phyloP scores from a whole-genome alignment of 495 filamentous ascomycete species.

The Penicillium simplicissimum region DNA sequence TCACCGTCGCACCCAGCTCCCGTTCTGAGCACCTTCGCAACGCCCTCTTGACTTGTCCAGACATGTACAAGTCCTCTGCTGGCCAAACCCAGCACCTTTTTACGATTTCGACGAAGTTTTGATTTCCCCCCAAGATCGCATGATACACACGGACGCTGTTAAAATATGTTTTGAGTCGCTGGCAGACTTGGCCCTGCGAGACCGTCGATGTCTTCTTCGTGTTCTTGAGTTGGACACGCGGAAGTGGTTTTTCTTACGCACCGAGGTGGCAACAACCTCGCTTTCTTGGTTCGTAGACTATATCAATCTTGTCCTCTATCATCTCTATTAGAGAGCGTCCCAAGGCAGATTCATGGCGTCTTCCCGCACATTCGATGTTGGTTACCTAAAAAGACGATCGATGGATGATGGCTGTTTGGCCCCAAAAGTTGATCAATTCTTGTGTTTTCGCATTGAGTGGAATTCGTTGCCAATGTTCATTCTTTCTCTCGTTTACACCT shows the following conservation, averaged over 20 bases:
- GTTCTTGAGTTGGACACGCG: neutral
- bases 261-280: neutral
- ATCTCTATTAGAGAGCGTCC: neutral
- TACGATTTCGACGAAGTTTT: slow-evolving; percentile 30
- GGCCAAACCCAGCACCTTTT: slow-evolving; percentile 1
- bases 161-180: slow-evolving; percentile 25
- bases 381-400: slow-evolving; percentile 14
- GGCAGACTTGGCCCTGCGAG: slow-evolving; percentile 27
- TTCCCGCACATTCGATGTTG: slow-evolving; percentile 12
- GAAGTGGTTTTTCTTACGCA: slow-evolving; percentile 3
- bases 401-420: slow-evolving; percentile 11
- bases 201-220: slow-evolving; percentile 10
- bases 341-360: neutral
- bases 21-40: slow-evolving; percentile 30
- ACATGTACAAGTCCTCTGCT: neutral
- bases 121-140: slow-evolving; percentile 24
- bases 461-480: slow-evolving; percentile 11
- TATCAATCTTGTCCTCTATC: slow-evolving; percentile 6
- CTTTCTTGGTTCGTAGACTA: slow-evolving; percentile 1
- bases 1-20: slow-evolving; percentile 43
- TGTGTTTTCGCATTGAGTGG: slow-evolving; percentile 16
- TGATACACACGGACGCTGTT: slow-evolving; percentile 32
- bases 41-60: neutral
- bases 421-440: slow-evolving; percentile 25
- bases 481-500: slow-evolving; percentile 6